Evolutionary conservation across 805 yeast species (phyloP), one percentile per base, ranked within the genome.

Genomic region (Nakazawaea ishiwadae): DNA sequence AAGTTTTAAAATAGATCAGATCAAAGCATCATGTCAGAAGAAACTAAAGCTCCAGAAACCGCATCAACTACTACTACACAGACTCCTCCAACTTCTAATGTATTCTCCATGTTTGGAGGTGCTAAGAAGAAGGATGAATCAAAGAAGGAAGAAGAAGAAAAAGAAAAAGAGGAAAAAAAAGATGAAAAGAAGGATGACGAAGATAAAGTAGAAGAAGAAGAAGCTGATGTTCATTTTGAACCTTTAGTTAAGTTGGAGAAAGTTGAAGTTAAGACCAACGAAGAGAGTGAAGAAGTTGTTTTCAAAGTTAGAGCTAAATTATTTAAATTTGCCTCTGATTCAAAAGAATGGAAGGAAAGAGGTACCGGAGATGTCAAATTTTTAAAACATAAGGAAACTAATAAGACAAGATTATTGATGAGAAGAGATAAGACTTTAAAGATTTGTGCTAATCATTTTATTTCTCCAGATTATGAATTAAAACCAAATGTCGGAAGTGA

Each of bases 361-460:
- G 99, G 99, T 56, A 88, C 96, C 27, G 99, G 99, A 59, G 99
- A 93, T 60, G 96, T 89, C 55, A 88, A 93, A 69, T 87, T 93
- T 67, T 79, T 93, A 62, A 75, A 91, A 71, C 96, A 91, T 72
- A 89, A 88, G 66, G 68, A 69, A 48, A 71, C 87, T 45, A 75
- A 77, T 45, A 90, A 88, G 70, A 87, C 86, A 50, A 84, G 99
- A 72, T 67, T 93, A 51, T 73, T 93, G 60, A 93, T 93, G 99
- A 88, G 99, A 79, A 88, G 99, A 73, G 99, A 93, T 72, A 91
- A 91, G 75, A 93, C 98, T 42, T 77, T 93, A 62, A 93, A 93
- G 76, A 84, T 93, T 59, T 93, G 99, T 68, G 99, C 99, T 55
- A 93, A 93, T 73, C 99, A 93, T 68, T 79, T 79, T 68, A 79